A percentile compares a stretch with the other conserved stretches of the same genome.
Conservation (phyloP, 371 early-diverging fungal genomes). For the Apophysomyces sp. region DNA sequence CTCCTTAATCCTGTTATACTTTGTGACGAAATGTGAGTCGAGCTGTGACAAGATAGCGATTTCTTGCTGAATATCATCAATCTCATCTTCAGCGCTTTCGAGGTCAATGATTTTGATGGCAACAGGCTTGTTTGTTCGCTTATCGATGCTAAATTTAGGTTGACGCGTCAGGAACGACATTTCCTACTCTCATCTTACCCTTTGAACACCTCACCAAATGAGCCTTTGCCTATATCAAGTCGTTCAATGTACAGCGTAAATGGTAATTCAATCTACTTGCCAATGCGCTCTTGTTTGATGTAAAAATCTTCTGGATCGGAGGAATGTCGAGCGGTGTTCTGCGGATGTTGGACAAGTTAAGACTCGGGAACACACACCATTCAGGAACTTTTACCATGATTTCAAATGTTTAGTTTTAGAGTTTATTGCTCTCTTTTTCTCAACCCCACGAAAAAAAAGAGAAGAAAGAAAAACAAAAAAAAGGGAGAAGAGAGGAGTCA, state of each 20-base stretch:
- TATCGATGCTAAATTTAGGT: constrained; percentile 63
- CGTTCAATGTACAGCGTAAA: background rate
- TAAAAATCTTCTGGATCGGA: constrained; percentile 64
- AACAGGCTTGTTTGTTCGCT: constrained; percentile 73
- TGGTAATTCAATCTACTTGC: constrained; percentile 24
- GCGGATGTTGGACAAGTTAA: background rate
- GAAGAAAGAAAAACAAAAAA: constrained; percentile 2
- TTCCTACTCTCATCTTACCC: constrained; percentile 57
- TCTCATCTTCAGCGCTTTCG: constrained; percentile 95
- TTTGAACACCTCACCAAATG: constrained; percentile 91
- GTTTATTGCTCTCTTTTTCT: background rate
- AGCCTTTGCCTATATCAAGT: constrained; percentile 69
- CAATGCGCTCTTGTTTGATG: constrained; percentile 71
- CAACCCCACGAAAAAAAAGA: background rate
- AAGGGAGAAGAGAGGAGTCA: constrained; percentile 4
- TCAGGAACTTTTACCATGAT: background rate
- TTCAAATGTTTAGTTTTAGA: background rate
- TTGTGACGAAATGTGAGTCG: constrained; percentile 88
- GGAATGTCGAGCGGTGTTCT: constrained; percentile 34
- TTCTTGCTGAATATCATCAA: constrained; percentile 97
- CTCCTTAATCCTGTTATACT: constrained; percentile 45
- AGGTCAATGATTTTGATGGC: constrained; percentile 94
- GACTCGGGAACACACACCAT: background rate
- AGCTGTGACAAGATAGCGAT: constrained; percentile 95
- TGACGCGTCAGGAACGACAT: background rate